These are phyloP conservation scores for Agrocybe pediades DNA, from an alignment of 768 basidiomycete genomes.

Conservation along the genomic window DNA sequence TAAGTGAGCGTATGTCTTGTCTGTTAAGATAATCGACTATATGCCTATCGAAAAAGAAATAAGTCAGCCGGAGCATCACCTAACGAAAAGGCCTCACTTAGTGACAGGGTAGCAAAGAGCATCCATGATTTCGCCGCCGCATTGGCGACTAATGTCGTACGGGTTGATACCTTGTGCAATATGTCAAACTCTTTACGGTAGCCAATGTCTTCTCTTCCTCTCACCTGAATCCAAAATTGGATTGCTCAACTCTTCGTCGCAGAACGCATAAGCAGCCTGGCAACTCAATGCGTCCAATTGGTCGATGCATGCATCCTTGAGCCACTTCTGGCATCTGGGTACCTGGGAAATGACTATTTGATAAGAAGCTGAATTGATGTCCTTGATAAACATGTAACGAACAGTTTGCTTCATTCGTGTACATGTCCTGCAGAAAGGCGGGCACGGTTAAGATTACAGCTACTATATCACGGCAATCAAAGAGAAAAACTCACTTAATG, in stretches of 20 bases:
- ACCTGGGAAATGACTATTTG: slow-evolving; percentile 35
- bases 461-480: too few relatives aligned
- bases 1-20: slow-evolving; percentile 47
- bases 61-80: neutral
- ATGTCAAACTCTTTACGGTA: slow-evolving; percentile 25
- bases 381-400: slow-evolving; percentile 17
- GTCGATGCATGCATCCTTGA: slow-evolving; percentile 59
- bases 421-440: slow-evolving; percentile 39
- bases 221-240: neutral
- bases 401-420: slow-evolving; percentile 62
- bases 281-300: slow-evolving; percentile 67
- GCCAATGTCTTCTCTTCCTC: neutral
- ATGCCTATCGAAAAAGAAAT: slow-evolving; percentile 33
- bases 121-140: slow-evolving; percentile 45
- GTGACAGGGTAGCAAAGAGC: slow-evolving; percentile 62
- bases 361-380: neutral
- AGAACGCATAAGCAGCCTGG: slow-evolving; percentile 60
- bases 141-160: slow-evolving; percentile 69
- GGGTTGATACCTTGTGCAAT: slow-evolving; percentile 43
- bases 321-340: slow-evolving; percentile 60
- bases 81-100: slow-evolving; percentile 13
- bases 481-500: slow-evolving; percentile 35
- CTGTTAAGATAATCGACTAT: slow-evolving; percentile 65
- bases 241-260: slow-evolving; percentile 38
- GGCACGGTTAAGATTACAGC: too few relatives aligned